A percentile compares a stretch with the other conserved stretches of the same genome.
These are phyloP conservation scores for Spergularia bocconei DNA, from an alignment of 148 eudicot genomes.

Conservation along the genomic window DNA sequence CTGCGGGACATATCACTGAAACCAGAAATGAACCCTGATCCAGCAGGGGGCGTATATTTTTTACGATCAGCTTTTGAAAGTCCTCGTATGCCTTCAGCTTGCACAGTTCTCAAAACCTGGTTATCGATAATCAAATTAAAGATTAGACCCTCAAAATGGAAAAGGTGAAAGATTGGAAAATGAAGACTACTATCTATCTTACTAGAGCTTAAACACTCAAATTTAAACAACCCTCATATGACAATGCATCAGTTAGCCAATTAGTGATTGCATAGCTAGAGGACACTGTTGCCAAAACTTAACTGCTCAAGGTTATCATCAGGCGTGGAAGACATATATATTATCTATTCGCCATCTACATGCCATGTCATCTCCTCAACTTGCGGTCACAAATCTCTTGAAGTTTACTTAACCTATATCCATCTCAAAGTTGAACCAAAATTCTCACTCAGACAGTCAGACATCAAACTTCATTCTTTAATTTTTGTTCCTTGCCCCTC, in stretches of 20 bases:
- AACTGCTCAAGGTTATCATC: not conserved
- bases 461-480: not conserved
- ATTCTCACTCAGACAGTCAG: not conserved
- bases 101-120: constrained; percentile 88
- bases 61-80: constrained; percentile 82
- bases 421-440: not conserved
- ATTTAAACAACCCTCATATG: not conserved
- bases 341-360: not conserved
- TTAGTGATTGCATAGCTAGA: not conserved
- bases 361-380: not conserved
- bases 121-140: not conserved
- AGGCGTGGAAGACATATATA: not conserved
- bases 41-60: constrained; percentile 89
- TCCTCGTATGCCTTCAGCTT: constrained; percentile 91
- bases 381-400: not conserved
- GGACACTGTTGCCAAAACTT: not conserved
- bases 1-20: constrained; percentile 66
- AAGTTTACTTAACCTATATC: not conserved
- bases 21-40: constrained; percentile 90
- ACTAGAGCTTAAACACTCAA: not conserved
- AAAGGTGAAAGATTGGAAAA: not conserved
- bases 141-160: not conserved
- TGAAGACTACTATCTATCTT: not conserved
- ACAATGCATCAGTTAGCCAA: not conserved
- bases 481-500: not conserved